Base-by-base conservation (phyloP, 1,139 yeast genomes). In the Magnusiomyces clavatus region DNA sequence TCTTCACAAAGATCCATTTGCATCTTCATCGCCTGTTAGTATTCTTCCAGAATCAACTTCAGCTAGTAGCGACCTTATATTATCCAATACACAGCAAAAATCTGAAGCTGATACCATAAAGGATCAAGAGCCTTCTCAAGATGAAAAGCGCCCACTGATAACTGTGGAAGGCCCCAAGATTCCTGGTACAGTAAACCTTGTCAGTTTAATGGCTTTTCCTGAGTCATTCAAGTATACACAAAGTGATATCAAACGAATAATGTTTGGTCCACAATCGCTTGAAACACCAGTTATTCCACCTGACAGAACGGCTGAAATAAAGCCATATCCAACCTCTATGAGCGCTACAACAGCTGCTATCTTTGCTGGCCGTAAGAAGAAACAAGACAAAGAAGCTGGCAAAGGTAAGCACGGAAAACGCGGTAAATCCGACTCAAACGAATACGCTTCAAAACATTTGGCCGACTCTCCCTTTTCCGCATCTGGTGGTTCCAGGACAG, bases 191-290 rank as follows among this genome's bases (percentile, higher is more conserved):
- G 47, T 57, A 16, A 56, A 57, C 39, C 55, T 61, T n/a, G 57
- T 63, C 31, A 58, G 59, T 6, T 55, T 68, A 24, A 58, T 67
- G 47, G 66, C 64, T 35, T 69, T 69, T 54, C 62, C 65, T 2
- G 62, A 60, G 5, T 60, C 57, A 12, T 55, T 56, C 34, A 62
- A 60, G 4, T 57, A 63, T 47, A 60, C 65, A 20, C 54, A 54
- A 35, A 50, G 55, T 14, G 73, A 75, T 14, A 64, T 81, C 14
- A 78, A 78, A 51, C 57, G 71, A 3, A 66, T 75, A 6, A 63
- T 86, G 8, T 75, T 87, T 58, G 95, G 95, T 0, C 68, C 72
- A 3, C 83, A 82, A 53, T 73, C 88, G 10, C 57, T 74, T 1
- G 83, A 53, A 74, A 72, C 48, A 82, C 90, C 2, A 79, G 80